A percentile compares a stretch with the other conserved stretches of the same genome.
Conservation (phyloP, 345 rosid species). For the Syzygium jambos region DNA sequence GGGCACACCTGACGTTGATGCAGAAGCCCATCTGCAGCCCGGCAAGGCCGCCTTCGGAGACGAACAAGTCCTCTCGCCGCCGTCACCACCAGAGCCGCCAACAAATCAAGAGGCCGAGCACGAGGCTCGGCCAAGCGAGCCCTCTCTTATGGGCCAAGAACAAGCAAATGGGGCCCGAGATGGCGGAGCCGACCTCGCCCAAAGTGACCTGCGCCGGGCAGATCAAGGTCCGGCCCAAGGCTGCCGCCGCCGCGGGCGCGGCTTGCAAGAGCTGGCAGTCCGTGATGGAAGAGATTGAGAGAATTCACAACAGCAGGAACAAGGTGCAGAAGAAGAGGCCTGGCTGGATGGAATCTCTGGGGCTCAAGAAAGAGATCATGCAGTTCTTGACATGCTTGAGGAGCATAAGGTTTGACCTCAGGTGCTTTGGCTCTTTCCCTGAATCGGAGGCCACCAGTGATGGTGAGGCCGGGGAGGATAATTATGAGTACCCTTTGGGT, state of each 20-base stretch:
- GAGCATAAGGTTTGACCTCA: slow-evolving; percentile 20
- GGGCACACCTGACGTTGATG: slow-evolving; percentile 57
- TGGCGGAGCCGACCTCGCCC: slow-evolving; percentile 78
- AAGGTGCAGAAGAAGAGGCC: slow-evolving; percentile 8
- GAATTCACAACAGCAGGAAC: slow-evolving; percentile 11
- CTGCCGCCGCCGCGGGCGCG: slow-evolving; percentile 5
- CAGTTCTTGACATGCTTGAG: slow-evolving; percentile 34
- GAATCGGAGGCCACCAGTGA: slow-evolving; percentile 10
- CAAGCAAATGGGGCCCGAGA: slow-evolving; percentile 43
- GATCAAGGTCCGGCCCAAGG: slow-evolving; percentile 73
- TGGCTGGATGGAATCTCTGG: slow-evolving; percentile 15
- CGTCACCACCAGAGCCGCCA: slow-evolving; percentile 21
- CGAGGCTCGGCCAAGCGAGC: slow-evolving; percentile 27
- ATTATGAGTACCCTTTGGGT: slow-evolving; percentile 9
- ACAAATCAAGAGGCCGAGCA: slow-evolving; percentile 25
- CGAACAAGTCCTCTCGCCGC: slow-evolving; percentile 32
- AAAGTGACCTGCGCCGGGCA: slow-evolving; percentile 91
- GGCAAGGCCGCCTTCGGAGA: slow-evolving; percentile 31
- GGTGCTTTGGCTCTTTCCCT: slow-evolving; percentile 28
- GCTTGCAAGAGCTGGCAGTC: slow-evolving; percentile 54
- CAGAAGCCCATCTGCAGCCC: slow-evolving; percentile 75
- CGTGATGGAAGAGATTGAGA: slow-evolving; percentile 23
- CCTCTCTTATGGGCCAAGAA: slow-evolving; percentile 62
- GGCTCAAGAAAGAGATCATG: slow-evolving; percentile 30
- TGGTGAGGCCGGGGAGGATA: slow-evolving; percentile 14